Evolutionary conservation across 176 grass and related monocot species (phyloP), one percentile per base, ranked within the genome.

Genomic region (Luzula sylvatica): DNA sequence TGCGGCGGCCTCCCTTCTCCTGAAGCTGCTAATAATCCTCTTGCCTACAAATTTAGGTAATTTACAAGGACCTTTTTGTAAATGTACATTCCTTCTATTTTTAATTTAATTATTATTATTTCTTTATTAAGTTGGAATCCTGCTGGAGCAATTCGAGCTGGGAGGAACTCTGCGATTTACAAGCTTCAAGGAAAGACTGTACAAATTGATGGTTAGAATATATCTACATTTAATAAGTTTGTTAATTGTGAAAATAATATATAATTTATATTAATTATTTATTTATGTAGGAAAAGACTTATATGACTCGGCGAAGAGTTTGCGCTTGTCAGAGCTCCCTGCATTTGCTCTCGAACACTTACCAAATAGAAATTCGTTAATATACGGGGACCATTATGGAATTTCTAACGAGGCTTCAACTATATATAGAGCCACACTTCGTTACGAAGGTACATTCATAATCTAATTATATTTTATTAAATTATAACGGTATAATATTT

Each of bases 1-100:
- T 88, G 83, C 76, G 90, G 90, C 23, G 90, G 90, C n/a, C 77
- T 95, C 25, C 90, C 90, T 67, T 85, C 83, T 73, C 90, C 90
- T 73, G 73, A 79, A 75, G 70, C 83, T n/a, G 83, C 90, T 35
- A 85, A 88, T 30, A 95, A 95, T 66, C 90, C 83, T 55, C 70
- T 95, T 53, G 83, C 90, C 0, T 95, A 88, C 30, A 95, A 95
- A 62, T 95, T 95, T 63, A 95, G 90, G 90, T 88, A 71, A 42
- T 69, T 18, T 20, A 26, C 22, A 42, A 43, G 27, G n/a, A 8
- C 7, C 9, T 7, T 16, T 20, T 46, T 45, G 22, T 27, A 58
- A 47, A 46, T 61, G 17, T 46, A 22, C 15, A 62, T 25, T 65
- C 9, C 3, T 7, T 49, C 57, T 61, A 45, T 23, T 5, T 56